phyloP scores from a whole-genome alignment of 2,329 filamentous ascomycete genomes.

The Tolypocladium paradoxum region DNA sequence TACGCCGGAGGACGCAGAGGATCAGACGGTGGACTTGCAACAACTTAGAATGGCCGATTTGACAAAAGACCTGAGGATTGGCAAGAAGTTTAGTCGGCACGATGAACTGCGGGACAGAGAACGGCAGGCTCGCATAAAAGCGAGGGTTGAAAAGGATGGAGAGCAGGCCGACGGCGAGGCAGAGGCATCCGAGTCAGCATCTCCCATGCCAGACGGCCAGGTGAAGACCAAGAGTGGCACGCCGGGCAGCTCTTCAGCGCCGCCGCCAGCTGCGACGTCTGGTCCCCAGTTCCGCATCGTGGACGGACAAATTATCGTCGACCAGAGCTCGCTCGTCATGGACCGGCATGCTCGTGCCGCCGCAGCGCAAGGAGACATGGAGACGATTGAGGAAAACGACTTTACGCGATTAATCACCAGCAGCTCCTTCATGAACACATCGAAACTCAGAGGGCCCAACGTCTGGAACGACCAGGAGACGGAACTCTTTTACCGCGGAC shows the following conservation, averaged over 20 bases:
- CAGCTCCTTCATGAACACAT: constrained; percentile 50
- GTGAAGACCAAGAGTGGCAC: constrained; percentile 6
- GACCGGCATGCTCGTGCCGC: constrained; percentile 56
- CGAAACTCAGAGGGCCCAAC: constrained; percentile 53
- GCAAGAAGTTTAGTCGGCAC: constrained; percentile 65
- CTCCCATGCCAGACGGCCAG: constrained; percentile 4
- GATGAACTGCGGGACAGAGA: constrained; percentile 61
- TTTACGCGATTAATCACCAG: constrained; percentile 63
- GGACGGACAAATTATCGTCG: constrained; percentile 62
- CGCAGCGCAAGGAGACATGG: constrained; percentile 39
- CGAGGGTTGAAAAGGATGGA: constrained; percentile 16
- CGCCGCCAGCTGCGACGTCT: constrained; percentile 15
- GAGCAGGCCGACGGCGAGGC: constrained; percentile 12
- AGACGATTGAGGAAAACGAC: constrained; percentile 66
- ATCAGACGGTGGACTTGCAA: constrained; percentile 51
- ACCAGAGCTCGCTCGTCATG: constrained; percentile 56
- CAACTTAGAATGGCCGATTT: constrained; percentile 64
- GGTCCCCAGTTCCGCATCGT: constrained; percentile 52
- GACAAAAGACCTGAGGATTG: constrained; percentile 57
- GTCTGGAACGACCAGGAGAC: constrained; percentile 64
- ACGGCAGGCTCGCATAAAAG: constrained; percentile 27
- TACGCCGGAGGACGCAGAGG: constrained; percentile 55
- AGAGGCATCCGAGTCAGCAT: constrained; percentile 8
- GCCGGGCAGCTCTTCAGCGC: constrained; percentile 4
- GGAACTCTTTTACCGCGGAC: constrained; percentile 63